Conservation (phyloP, 1,284 basidiomycete species). For the Austroboletus rostrupii region DNA sequence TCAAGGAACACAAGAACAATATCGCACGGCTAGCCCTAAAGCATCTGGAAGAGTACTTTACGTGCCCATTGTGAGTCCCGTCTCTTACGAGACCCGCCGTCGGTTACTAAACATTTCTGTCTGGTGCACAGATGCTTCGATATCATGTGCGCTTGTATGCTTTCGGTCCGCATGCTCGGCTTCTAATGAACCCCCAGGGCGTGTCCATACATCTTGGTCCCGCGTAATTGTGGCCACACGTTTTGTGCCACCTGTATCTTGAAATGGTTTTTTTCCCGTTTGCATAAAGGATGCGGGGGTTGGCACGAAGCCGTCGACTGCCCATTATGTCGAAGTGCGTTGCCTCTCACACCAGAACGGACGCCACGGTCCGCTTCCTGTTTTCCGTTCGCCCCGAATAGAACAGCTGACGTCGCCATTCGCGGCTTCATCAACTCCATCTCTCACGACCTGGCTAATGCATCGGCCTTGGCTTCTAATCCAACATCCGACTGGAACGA, state of each 20-base stretch:
- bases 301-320: constrained; percentile 67
- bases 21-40: constrained; percentile 36
- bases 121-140: constrained; percentile 38
- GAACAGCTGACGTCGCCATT: constrained; percentile 48
- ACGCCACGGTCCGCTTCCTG: constrained; percentile 45
- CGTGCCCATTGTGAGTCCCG: constrained; percentile 27
- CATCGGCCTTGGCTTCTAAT: constrained; percentile 2
- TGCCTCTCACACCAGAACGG: constrained; percentile 47
- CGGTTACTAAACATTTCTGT: constrained; percentile 11
- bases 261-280: constrained; percentile 62
- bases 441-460: constrained; percentile 10
- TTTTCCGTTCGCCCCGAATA: constrained; percentile 61
- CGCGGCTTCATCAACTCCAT: constrained; percentile 47
- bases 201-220: constrained; percentile 53
- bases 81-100: constrained; percentile 1
- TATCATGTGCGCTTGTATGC: constrained; percentile 32
- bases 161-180: constrained; percentile 4
- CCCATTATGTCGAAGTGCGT: constrained; percentile 56
- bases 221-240: constrained; percentile 57
- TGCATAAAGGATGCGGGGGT: constrained; percentile 54
- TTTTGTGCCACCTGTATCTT: constrained; percentile 63
- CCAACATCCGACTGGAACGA: constrained; percentile 44
- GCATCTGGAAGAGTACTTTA: constrained; percentile 56
- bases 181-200: constrained; percentile 39
- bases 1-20: constrained; percentile 36